Conservation (phyloP, 495 filamentous ascomycete genomes). For the Pseudomonodictys pantanalensis region DNA sequence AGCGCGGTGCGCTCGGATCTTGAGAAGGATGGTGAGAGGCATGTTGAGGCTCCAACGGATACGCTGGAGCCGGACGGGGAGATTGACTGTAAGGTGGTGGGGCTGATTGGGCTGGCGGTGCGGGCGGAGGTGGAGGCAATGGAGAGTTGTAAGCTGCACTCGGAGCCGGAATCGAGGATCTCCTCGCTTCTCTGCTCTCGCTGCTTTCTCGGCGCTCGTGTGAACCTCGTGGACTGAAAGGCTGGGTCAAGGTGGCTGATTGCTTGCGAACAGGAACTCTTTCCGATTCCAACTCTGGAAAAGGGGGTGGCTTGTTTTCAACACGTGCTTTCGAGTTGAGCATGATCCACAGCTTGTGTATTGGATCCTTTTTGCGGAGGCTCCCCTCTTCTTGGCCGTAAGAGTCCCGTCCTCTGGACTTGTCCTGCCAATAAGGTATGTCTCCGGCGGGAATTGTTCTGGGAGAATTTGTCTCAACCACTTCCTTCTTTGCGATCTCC, state of each 20-base stretch:
- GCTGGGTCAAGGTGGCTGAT: not conserved
- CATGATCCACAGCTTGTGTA: not conserved
- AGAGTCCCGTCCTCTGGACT: not conserved
- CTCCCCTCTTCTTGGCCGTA: not conserved
- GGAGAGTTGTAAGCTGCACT: constrained; percentile 1
- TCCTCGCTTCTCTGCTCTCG: not conserved
- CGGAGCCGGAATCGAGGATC: constrained; percentile 1
- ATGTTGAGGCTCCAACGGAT: too few relatives aligned
- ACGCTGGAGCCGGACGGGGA: not conserved
- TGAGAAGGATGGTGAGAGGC: constrained; percentile 9
- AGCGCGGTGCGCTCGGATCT: constrained; percentile 1
- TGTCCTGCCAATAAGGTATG: too few relatives aligned
- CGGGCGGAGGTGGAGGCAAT: too few relatives aligned
- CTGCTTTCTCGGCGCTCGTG: not conserved
- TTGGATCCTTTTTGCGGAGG: not conserved
- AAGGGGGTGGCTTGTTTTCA: not conserved
- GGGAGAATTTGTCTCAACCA: too few relatives aligned
- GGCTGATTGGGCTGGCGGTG: too few relatives aligned
- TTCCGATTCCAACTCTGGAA: not conserved
- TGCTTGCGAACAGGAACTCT: not conserved
- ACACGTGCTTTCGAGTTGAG: not conserved
- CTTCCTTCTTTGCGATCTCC: too few relatives aligned
- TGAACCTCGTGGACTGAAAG: not conserved
- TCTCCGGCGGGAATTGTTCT: too few relatives aligned
- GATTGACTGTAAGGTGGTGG: constrained; percentile 8